Evolutionary conservation across 768 basidiomycete genomes (phyloP), one percentile per base, ranked within the genome.

Genomic region (Trametes elegans): DNA sequence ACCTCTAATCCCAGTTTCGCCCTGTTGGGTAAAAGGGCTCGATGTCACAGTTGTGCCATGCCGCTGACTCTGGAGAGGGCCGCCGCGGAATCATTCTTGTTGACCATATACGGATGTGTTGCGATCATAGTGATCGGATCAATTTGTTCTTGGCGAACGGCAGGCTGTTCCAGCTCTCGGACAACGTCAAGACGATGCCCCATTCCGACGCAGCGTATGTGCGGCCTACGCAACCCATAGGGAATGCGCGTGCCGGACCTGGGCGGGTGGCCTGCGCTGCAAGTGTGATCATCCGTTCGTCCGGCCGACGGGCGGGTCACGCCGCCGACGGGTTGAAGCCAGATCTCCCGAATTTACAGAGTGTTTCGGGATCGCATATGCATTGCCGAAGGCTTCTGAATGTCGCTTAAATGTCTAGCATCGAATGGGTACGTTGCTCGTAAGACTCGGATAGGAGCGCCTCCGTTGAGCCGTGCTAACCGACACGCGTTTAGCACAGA

Each of bases 71-170:
- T n/a, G n/a, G n/a, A n/a, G n/a, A n/a, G n/a, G n/a, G n/a, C n/a
- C n/a, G n/a, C n/a, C 3, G 42, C 54, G 54, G 54, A 36, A 56
- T 49, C 55, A 56, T 56, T 56, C 55, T 49, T 49, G 26, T 28
- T 56, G 32, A 19, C 55, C 55, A 36, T 43, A 38, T 49, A 38
- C n/a, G 48, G 55, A 38, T 13, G 39, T 11, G 29, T 23, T 27
- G 28, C n/a, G n/a, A n/a, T n/a, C n/a, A n/a, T n/a, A n/a, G n/a
- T 42, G 51, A 45, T 53, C 49, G 34, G 45, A 47, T 45, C 45
- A 47, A 54, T n/a, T 10, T 16, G 23, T 5, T 18, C 39, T 29
- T 11, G n/a, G 48, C 40, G 41, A 40, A 11, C 32, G n/a, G 29
- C 41, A 32, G 26, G 24, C 8, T 35, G 47, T 28, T 11, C 32